Evolutionary conservation across 345 rosid genomes (phyloP).

Genomic region (Eucalyptus leucophloia): DNA sequence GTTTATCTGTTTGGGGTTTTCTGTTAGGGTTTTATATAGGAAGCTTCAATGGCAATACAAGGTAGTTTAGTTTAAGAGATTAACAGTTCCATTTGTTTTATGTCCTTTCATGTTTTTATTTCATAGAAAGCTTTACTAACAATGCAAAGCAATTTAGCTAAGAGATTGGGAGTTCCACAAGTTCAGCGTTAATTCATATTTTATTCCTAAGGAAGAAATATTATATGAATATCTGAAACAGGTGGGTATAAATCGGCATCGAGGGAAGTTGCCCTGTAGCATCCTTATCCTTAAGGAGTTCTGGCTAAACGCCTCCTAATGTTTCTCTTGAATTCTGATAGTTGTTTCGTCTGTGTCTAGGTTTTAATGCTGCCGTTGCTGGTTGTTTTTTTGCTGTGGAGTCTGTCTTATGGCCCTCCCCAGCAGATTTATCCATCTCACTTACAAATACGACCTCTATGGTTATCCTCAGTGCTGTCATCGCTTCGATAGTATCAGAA

Average conservation of each 20-base stretch:
- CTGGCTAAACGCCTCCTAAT: background rate
- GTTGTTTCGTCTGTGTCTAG: constrained; percentile 12
- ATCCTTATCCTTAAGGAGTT: background rate
- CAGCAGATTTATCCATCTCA: constrained; percentile 36
- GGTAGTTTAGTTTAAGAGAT: background rate
- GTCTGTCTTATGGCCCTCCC: constrained; percentile 87
- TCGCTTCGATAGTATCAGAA: constrained; percentile 82
- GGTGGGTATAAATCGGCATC: background rate
- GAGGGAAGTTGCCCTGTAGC: background rate
- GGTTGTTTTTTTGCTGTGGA: constrained; percentile 95
- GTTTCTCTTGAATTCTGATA: background rate
- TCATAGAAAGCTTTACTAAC: background rate
- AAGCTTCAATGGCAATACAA: background rate
- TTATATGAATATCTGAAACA: background rate
- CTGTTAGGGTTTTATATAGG: background rate
- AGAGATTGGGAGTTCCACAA: background rate
- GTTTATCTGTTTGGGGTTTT: background rate
- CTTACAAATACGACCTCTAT: constrained; percentile 75
- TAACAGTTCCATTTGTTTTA: background rate
- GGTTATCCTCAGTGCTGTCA: constrained; percentile 88
- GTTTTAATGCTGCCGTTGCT: constrained; percentile 96
- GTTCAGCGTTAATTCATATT: background rate
- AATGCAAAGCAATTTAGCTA: background rate
- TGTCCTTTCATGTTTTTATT: background rate
- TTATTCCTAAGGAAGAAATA: background rate